Base-by-base conservation (phyloP, 805 yeast genomes). In the Candida glaebosa region DNA sequence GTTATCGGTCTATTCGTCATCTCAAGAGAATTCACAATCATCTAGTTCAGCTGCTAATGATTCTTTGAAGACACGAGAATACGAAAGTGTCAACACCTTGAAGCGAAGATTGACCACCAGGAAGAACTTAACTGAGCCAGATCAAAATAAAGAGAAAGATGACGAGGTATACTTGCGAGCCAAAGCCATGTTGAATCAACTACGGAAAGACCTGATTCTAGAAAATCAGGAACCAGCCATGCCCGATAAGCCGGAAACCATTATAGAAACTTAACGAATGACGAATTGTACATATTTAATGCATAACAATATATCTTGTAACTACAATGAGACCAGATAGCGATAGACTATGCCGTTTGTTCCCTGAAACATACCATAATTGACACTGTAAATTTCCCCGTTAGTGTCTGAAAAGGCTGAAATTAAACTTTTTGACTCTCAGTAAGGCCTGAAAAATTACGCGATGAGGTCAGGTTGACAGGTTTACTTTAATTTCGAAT, bases 81-180 rank as follows among this genome's bases (percentile, higher is more conserved):
- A 69, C 44, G 72, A 67, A 40, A 69, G 72, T 44, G 73, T 69
- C 18, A 60, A 56, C 39, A 39, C 54, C 26, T 53, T 69, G 40
- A 64, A 63, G 43, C 47, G 73, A 41, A 52, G 75, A 42, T 46
- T 69, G 58, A 66, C 72, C 3, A 53, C 60, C 4, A 45, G 75
- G 36, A 58, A 53, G 40, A 56, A 53, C 26, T 42, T 43, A 9
- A 8, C 47, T 6, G 50, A 42, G 12, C 34, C 34, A 3, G 39
- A 41, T 7, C n/a, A 18, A 18, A 34, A 16, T 18, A 30, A 39
- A 17, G 31, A 36, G 17, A 52, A 49, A 34, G 42, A 50, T 3
- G 71, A 67, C 42, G 51, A 53, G 34, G 43, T 61, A 2, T 55
- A 67, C 59, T 50, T 65, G 15, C 47, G 75, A 39, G 71, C 74